Percentiles rank a stretch among this genome's conserved stretches.
These are phyloP conservation scores for Parastagonospora nodorum DNA, from an alignment of 2,329 filamentous ascomycete species.

Conservation along the genomic window DNA sequence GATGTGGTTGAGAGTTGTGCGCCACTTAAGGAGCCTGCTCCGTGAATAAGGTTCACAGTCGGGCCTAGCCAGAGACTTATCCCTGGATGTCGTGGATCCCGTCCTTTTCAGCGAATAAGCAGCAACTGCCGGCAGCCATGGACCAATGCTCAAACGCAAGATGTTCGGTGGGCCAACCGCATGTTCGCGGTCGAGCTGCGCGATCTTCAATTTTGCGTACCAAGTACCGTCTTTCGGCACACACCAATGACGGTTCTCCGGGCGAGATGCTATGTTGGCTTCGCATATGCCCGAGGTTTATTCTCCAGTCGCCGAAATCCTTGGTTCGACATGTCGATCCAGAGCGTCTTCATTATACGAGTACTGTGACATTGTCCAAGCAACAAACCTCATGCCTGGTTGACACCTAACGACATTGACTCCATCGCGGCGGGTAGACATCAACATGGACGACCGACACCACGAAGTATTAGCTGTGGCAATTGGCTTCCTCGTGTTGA, in stretches of 20 bases:
- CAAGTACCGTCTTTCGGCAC: not conserved
- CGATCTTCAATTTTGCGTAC: not conserved
- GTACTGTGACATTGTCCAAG: not conserved
- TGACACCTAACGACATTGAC: not conserved
- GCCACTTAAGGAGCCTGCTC: too few relatives aligned
- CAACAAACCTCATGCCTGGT: not conserved
- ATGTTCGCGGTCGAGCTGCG: constrained; percentile 1
- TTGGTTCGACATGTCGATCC: not conserved
- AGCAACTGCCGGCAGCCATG: constrained; percentile 5
- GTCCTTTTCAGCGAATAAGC: constrained; percentile 7
- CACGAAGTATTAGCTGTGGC: constrained; percentile 35
- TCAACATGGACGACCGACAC: constrained; percentile 23
- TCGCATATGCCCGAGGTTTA: not conserved
- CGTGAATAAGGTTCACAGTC: too few relatives aligned
- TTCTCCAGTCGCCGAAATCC: not conserved
- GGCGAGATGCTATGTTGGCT: too few relatives aligned
- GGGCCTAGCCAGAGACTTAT: too few relatives aligned
- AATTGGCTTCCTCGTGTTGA: constrained; percentile 46
- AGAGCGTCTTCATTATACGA: too few relatives aligned
- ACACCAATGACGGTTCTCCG: not conserved
- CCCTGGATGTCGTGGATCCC: not conserved
- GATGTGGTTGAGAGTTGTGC: too few relatives aligned
- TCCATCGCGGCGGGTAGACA: not conserved
- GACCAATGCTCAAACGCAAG: constrained; percentile 8
- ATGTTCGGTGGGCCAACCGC: constrained; percentile 1